Conservation (phyloP, 352 stramenopile species). For the Pythium oligandrum region DNA sequence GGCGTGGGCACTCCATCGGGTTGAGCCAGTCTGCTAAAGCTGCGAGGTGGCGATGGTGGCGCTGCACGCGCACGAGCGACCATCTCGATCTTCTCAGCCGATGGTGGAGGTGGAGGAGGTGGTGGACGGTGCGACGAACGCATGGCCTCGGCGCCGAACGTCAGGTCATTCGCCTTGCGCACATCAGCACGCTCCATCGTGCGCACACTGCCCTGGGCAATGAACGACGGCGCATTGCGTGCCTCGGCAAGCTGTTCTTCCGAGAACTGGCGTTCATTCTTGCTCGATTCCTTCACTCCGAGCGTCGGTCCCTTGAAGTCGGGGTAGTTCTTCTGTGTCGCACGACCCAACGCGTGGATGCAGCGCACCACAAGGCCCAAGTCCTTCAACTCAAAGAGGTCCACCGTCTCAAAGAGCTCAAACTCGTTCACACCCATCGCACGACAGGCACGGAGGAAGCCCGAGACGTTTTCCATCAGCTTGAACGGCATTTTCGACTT, state of each 20-base stretch:
- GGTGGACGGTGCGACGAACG: conserved; percentile 48
- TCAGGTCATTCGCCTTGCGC: conserved; percentile 56
- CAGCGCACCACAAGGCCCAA: conserved; percentile 77
- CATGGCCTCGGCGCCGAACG: conserved; percentile 65
- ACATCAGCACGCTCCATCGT: conserved; percentile 63
- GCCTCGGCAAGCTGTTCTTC: conserved; percentile 61
- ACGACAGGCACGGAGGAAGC: conserved; percentile 80
- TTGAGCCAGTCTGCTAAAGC: too few species aligned
- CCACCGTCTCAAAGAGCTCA: conserved; percentile 88
- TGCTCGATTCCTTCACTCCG: conserved; percentile 75
- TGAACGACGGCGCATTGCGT: conserved; percentile 48
- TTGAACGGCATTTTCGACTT: conserved; percentile 91
- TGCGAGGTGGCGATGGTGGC: conserved; percentile 6
- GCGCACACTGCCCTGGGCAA: conserved; percentile 67
- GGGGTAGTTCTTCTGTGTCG: conserved; percentile 70
- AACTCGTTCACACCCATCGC: conserved; percentile 86
- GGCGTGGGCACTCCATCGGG: too few species aligned
- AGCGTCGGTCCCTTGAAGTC: conserved; percentile 70
- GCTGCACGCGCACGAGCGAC: conserved; percentile 49
- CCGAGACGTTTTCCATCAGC: conserved; percentile 90
- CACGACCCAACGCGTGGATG: conserved; percentile 65
- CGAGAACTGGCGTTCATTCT: conserved; percentile 73
- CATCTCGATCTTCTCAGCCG: conserved; percentile 65
- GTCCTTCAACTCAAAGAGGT: conserved; percentile 89
- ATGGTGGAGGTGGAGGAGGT: conserved; percentile 63